Percentiles rank a stretch among this genome's conserved stretches.
Conservation (phyloP, 2,329 filamentous ascomycete genomes). For the Aspergillus floridensis region DNA sequence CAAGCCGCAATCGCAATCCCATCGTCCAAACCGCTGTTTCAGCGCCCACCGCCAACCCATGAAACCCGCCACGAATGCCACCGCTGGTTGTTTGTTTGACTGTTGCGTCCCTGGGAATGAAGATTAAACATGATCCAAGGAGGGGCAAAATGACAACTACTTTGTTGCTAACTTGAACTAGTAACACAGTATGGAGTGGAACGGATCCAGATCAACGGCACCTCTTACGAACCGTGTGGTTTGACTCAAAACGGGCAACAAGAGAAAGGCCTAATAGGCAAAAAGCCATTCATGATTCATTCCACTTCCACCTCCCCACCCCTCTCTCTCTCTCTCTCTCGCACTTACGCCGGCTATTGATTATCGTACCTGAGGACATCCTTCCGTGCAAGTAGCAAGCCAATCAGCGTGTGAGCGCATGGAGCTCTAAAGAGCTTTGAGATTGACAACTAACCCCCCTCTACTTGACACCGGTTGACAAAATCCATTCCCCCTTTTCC, state of each 20-base stretch:
- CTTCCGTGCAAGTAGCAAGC: background rate
- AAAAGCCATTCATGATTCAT: background rate
- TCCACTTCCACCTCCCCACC: background rate
- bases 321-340: background rate
- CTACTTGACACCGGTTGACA: background rate
- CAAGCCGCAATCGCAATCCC: background rate
- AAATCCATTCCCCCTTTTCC: no score
- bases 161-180: background rate
- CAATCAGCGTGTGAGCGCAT: background rate
- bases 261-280: no score
- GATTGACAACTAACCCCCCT: background rate
- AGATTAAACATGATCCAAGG: background rate
- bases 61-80: background rate
- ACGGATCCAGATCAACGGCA: background rate
- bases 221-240: background rate
- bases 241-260: background rate
- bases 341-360: background rate
- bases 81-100: slow-evolving; percentile 3
- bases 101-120: background rate
- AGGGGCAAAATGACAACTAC: background rate
- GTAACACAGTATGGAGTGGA: background rate
- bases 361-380: background rate
- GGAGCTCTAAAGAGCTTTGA: background rate
- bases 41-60: slow-evolving; percentile 1
- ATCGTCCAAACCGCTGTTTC: slow-evolving; percentile 7